Conservation (phyloP, 257 asterid species). For the Rauvolfia tetraphylla region DNA sequence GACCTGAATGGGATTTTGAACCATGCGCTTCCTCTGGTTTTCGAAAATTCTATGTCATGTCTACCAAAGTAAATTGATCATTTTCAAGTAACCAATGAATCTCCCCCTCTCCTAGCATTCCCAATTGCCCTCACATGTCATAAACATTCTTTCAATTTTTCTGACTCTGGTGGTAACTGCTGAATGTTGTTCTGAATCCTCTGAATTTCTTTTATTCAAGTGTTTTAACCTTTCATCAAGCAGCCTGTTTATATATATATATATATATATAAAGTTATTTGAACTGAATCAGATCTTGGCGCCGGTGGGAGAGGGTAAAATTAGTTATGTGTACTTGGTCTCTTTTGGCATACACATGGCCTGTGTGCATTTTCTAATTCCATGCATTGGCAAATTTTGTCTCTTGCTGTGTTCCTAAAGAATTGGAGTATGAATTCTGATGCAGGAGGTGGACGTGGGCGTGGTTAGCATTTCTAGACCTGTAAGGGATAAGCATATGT, state of each 20-base stretch:
- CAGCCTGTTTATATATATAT: neutral
- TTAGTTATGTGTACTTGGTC: neutral
- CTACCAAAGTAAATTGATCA: neutral
- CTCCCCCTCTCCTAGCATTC: neutral
- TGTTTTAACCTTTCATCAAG: neutral
- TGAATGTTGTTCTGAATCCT: neutral
- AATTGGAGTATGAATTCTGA: neutral
- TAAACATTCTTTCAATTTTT: neutral
- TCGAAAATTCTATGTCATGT: neutral
- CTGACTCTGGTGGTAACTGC: neutral
- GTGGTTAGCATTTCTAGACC: constrained; percentile 29
- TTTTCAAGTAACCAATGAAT: neutral
- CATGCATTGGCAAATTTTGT: neutral
- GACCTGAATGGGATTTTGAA: neutral
- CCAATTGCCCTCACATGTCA: neutral
- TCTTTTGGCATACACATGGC: neutral
- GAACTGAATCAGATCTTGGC: neutral
- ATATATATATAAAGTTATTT: too few relatives aligned
- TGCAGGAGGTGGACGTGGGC: constrained; percentile 47
- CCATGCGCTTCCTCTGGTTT: neutral
- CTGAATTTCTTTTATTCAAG: neutral
- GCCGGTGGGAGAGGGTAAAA: neutral
- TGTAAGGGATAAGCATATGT: neutral
- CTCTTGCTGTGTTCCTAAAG: neutral
- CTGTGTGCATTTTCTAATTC: neutral